Evolutionary conservation across 805 yeast genomes (phyloP).

Genomic region (Nakazawaea wickerhamii): DNA sequence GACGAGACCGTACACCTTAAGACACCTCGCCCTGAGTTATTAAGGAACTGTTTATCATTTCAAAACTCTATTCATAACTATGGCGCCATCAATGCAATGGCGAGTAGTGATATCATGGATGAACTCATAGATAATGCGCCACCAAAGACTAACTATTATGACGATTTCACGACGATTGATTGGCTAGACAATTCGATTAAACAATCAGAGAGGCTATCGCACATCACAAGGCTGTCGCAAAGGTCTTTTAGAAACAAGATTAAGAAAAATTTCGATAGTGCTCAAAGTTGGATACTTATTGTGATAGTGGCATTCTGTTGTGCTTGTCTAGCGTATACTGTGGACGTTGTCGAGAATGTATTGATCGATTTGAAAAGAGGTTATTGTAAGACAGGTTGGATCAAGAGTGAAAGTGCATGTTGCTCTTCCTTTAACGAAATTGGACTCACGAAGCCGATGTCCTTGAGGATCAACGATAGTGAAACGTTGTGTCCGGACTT

Average conservation of each 20-base stretch:
- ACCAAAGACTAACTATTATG: constrained; percentile 33
- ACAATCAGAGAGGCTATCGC: constrained; percentile 36
- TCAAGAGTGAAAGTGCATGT: constrained; percentile 37
- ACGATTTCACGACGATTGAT: constrained; percentile 57
- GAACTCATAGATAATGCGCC: background rate
- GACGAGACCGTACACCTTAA: background rate
- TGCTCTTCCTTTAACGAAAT: constrained; percentile 22
- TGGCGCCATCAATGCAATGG: background rate
- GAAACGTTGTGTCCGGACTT: constrained; percentile 31
- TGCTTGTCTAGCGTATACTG: constrained; percentile 43
- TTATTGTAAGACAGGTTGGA: constrained; percentile 41
- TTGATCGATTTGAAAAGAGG: constrained; percentile 49
- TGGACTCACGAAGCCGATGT: background rate
- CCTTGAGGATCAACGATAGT: constrained; percentile 2
- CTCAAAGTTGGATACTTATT: constrained; percentile 47
- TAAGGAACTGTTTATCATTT: constrained; percentile 1
- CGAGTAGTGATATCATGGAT: background rate
- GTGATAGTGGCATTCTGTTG: constrained; percentile 39
- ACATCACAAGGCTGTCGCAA: constrained; percentile 26
- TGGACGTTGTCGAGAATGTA: constrained; percentile 41
- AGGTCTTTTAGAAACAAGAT: constrained; percentile 14
- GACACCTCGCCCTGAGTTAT: background rate
- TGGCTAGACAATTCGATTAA: constrained; percentile 47
- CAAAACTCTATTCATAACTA: constrained; percentile 1
- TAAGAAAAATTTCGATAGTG: constrained; percentile 27